These are phyloP conservation scores for Kwoniella shivajii DNA, from an alignment of 1,284 basidiomycete genomes.

Conservation along the genomic window DNA sequence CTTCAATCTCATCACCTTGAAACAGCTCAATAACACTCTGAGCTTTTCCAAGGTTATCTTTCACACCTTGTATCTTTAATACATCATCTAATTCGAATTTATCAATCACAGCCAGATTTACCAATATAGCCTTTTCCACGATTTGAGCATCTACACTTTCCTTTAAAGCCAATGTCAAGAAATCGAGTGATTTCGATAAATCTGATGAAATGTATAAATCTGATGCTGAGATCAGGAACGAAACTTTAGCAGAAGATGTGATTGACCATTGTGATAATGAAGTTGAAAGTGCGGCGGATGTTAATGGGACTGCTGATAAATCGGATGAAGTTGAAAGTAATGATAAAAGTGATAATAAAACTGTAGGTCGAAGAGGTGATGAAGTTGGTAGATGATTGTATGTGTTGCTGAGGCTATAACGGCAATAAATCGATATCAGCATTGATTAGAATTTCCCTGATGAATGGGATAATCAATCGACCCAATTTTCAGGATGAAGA, in stretches of 20 bases:
- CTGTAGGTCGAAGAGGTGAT: slow-evolving; percentile 67
- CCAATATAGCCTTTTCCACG: slow-evolving; percentile 48
- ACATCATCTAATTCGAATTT: slow-evolving; percentile 81
- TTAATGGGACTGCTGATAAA: slow-evolving; percentile 67
- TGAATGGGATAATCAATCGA: neutral
- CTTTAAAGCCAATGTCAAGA: slow-evolving; percentile 59
- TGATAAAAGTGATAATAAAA: slow-evolving; percentile 69
- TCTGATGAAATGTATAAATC: slow-evolving; percentile 65
- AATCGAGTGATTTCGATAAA: slow-evolving; percentile 57
- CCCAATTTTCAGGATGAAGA: neutral
- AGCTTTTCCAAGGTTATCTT: slow-evolving; percentile 37
- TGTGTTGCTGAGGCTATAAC: slow-evolving; percentile 73
- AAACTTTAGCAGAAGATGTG: slow-evolving; percentile 66
- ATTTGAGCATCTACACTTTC: slow-evolving; percentile 49
- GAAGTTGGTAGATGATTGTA: slow-evolving; percentile 78
- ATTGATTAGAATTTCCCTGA: slow-evolving; percentile 1
- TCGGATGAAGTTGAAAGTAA: slow-evolving; percentile 64
- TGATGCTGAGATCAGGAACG: slow-evolving; percentile 69
- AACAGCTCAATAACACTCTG: slow-evolving; percentile 48
- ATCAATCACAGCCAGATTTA: slow-evolving; percentile 68
- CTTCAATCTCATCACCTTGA: slow-evolving; percentile 70
- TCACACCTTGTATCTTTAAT: slow-evolving; percentile 54
- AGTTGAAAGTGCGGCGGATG: slow-evolving; percentile 65
- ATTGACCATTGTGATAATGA: slow-evolving; percentile 79
- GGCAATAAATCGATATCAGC: slow-evolving; percentile 3